Evolutionary conservation across 2,329 filamentous ascomycete species (phyloP).

Genomic region (Fusarium keratoplasticum): DNA sequence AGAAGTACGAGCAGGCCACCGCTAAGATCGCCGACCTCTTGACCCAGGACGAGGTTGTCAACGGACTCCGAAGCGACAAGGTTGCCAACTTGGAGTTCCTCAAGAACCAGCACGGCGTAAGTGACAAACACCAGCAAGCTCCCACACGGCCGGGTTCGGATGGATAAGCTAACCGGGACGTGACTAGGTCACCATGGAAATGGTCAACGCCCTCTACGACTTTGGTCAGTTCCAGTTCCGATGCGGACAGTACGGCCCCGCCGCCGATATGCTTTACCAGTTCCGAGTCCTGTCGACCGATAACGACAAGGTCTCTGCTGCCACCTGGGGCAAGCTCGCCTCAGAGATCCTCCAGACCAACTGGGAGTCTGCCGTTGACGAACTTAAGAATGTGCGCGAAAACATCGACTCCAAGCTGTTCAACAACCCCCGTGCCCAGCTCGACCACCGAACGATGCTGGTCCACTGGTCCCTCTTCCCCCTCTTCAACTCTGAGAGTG

Average conservation of each 20-base stretch:
- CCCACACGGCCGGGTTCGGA: background rate
- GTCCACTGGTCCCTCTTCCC: slow-evolving; percentile 99
- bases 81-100: slow-evolving; percentile 98
- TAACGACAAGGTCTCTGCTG: slow-evolving; percentile 95
- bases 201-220: slow-evolving; percentile 96
- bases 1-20: slow-evolving; percentile 87
- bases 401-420: slow-evolving; percentile 94
- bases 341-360: slow-evolving; percentile 94
- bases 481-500: slow-evolving; percentile 96
- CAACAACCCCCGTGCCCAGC: slow-evolving; percentile 94
- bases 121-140: slow-evolving; percentile 44
- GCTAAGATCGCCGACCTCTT: slow-evolving; percentile 89
- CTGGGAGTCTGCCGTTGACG: slow-evolving; percentile 94
- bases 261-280: slow-evolving; percentile 93
- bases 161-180: slow-evolving; percentile 37
- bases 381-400: slow-evolving; percentile 90
- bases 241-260: slow-evolving; percentile 91
- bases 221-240: slow-evolving; percentile 98
- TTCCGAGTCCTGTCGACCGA: slow-evolving; percentile 98
- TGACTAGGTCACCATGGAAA: slow-evolving; percentile 82
- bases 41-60: slow-evolving; percentile 89
- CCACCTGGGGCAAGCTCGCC: slow-evolving; percentile 97
- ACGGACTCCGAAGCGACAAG: slow-evolving; percentile 94
- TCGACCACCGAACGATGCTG: slow-evolving; percentile 96
- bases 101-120: slow-evolving; percentile 92